A percentile compares a stretch with the other conserved stretches of the same genome.
These are phyloP conservation scores for Collariella sp. DNA, from an alignment of 495 filamentous ascomycete species.

Conservation along the genomic window DNA sequence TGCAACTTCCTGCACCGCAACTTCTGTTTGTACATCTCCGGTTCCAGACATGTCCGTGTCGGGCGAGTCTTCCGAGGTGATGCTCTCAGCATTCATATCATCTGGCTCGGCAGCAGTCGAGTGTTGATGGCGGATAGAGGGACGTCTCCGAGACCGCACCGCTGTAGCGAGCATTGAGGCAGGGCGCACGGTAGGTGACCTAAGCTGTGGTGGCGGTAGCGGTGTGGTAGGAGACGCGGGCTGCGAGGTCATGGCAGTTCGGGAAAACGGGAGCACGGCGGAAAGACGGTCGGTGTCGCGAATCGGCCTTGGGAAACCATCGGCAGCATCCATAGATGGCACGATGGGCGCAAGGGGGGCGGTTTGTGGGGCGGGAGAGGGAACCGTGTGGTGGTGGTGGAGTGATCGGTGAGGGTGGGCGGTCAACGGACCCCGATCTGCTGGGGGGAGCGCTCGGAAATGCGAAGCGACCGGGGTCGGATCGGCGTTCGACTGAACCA, in stretches of 20 bases:
- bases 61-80: constrained; percentile 56
- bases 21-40: constrained; percentile 64
- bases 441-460: constrained; percentile 61
- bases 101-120: constrained; percentile 82
- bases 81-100: constrained; percentile 74
- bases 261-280: constrained; percentile 69
- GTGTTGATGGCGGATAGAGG: constrained; percentile 77
- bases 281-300: constrained; percentile 80
- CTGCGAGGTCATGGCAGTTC: constrained; percentile 62
- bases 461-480: constrained; percentile 56
- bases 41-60: constrained; percentile 63
- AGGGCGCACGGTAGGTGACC: constrained; percentile 45
- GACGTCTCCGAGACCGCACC: constrained; percentile 48
- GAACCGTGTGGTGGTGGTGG: constrained; percentile 52
- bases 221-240: constrained; percentile 92
- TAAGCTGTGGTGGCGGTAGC: constrained; percentile 51
- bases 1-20: constrained; percentile 70
- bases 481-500: constrained; percentile 36
- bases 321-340: constrained; percentile 62
- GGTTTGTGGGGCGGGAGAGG: constrained; percentile 42
- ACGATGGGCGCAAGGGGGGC: constrained; percentile 61
- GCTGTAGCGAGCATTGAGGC: constrained; percentile 40
- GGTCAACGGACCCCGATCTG: constrained; percentile 60
- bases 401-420: constrained; percentile 41
- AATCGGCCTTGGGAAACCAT: constrained; percentile 71